Conservation (phyloP, 257 asterid genomes). For the Plantago ovata region DNA sequence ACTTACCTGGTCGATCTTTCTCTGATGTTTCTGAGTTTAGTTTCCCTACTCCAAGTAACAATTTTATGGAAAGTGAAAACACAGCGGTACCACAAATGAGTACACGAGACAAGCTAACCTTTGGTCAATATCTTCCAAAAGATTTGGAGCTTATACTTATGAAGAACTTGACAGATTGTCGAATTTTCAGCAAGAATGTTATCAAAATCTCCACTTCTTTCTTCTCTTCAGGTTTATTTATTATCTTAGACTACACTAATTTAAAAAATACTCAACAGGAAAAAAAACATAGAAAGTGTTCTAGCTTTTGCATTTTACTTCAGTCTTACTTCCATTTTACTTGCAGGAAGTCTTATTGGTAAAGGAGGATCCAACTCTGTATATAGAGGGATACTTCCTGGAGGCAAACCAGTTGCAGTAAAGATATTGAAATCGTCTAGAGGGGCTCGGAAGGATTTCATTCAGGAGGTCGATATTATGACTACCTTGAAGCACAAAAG, state of each 20-base stretch:
- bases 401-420: conserved; percentile 69
- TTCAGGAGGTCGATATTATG: conserved; percentile 73
- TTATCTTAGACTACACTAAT: conserved; percentile 4
- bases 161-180: conserved; percentile 43
- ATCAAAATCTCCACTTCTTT: conserved; percentile 51
- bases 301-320: background rate
- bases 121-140: conserved; percentile 31
- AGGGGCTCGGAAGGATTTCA: conserved; percentile 60
- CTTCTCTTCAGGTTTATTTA: conserved; percentile 58
- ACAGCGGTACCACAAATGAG: conserved; percentile 13
- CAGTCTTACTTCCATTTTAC: background rate
- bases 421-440: conserved; percentile 58
- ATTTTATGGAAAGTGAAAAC: conserved; percentile 19
- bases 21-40: conserved; percentile 37
- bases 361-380: conserved; percentile 81
- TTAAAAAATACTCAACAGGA: background rate
- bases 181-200: conserved; percentile 50
- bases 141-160: conserved; percentile 50
- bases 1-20: conserved; percentile 53
- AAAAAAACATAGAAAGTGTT: background rate
- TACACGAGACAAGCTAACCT: conserved; percentile 13
- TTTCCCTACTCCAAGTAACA: conserved; percentile 24
- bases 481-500: conserved; percentile 66
- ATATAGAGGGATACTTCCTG: conserved; percentile 69
- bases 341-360: conserved; percentile 67